phyloP scores from a whole-genome alignment of 352 stramenopile species.

The Globisporangium perplexum region DNA sequence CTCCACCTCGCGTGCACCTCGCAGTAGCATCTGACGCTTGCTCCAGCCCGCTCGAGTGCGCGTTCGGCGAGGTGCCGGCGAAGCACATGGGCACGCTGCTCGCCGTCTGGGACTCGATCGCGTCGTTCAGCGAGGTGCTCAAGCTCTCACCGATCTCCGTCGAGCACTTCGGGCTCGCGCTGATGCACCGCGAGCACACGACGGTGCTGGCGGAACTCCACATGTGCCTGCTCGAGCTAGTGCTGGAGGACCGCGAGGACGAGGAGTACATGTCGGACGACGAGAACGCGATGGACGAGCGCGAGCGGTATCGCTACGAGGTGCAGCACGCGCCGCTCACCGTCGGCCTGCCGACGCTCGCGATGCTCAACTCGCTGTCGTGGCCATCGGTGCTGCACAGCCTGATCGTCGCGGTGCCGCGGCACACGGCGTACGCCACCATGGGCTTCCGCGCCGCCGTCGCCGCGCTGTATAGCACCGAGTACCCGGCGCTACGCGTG shows the following conservation, averaged over 20 bases:
- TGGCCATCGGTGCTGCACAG: constrained; percentile 73
- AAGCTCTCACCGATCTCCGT: constrained; percentile 52
- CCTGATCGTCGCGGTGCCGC: constrained; percentile 62
- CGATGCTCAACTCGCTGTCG: constrained; percentile 78
- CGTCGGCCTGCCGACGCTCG: constrained; percentile 65
- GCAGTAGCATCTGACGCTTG: not conserved
- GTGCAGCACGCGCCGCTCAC: constrained; percentile 75
- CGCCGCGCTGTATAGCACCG: constrained; percentile 29
- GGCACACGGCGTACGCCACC: constrained; percentile 46
- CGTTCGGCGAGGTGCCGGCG: constrained; percentile 40
- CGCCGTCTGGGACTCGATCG: constrained; percentile 74
- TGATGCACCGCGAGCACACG: constrained; percentile 38
- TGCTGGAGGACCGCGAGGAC: constrained; percentile 78
- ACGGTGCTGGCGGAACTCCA: constrained; percentile 70
- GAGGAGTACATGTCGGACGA: constrained; percentile 86
- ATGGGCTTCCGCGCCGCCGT: constrained; percentile 39
- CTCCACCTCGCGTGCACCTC: not conserved
- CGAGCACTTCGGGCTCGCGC: constrained; percentile 54
- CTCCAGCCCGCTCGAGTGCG: constrained; percentile 41
- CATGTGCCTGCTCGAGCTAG: constrained; percentile 78
- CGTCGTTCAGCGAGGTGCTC: constrained; percentile 63
- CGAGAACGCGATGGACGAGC: constrained; percentile 72
- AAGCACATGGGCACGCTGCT: constrained; percentile 51
- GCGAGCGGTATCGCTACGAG: constrained; percentile 76
- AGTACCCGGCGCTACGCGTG: constrained; percentile 51